Evolutionary conservation across 2,329 filamentous ascomycete species (phyloP), one percentile per base, ranked within the genome.

Genomic region (Colletotrichum abscissum): DNA sequence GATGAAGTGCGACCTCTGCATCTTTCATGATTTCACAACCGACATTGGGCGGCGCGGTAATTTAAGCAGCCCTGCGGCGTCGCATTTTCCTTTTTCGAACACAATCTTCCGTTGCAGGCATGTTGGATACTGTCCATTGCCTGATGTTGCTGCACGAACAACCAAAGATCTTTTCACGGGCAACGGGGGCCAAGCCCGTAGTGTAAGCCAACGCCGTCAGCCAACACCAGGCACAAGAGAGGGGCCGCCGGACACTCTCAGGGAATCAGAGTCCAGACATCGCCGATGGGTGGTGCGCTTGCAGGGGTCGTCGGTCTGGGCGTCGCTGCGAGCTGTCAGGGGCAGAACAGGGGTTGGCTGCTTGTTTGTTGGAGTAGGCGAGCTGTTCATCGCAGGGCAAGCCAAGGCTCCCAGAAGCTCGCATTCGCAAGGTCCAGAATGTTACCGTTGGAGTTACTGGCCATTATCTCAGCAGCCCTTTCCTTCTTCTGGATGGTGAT

Each of bases 301-400:
- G 54, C 59, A 49, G 26, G 67, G 59, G 19, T 24, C 26, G 19
- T 16, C 58, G 60, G 67, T 16, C 26, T 38, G 52, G 62, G 16
- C 54, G 35, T 9, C 56, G 28, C 35, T 68, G 69, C 60, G 52
- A 35, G 35, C 38, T 67, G 42, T 71, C 63, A 63, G 69, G 58
- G 54, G 54, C 57, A 7, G 58, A 22, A 38, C 69, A 69, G 42
- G 66, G 69, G 55, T 59, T 30, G 33, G 59, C 65, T 42, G 69
- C 66, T 64, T 69, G 64, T 72, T 63, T 68, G 69, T 72, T 68
- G 69, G 63, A 72, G 57, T 55, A 70, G 42, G 30, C 67, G 46
- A 28, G 30, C 24, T 46, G 26, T 42, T 42, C 38, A 22, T 59
- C 54, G 16, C 54, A 59, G 9, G 62, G 62, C 30, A 49, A 49